Percentiles rank a stretch among this genome's conserved stretches.
Conservation (phyloP, 2,329 filamentous ascomycete species). For the Cladosporium velox region DNA sequence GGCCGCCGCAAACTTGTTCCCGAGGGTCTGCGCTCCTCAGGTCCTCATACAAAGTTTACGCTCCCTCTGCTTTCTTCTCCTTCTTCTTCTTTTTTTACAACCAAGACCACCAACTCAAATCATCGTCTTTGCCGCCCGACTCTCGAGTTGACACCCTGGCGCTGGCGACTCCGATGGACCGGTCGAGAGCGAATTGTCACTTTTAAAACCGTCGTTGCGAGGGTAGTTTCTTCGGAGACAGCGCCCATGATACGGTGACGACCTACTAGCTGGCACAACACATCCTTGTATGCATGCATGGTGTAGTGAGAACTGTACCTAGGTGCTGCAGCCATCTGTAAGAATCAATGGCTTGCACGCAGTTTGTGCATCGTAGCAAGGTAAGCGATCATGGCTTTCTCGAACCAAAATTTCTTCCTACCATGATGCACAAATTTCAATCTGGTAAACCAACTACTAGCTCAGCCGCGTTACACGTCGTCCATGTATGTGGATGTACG, state of each 20-base stretch:
- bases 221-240: constrained; percentile 55
- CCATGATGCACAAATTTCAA: constrained; percentile 35
- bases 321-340: not conserved
- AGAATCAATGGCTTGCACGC: not conserved
- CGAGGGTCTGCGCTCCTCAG: constrained; percentile 24
- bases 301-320: constrained; percentile 9
- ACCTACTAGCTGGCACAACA: constrained; percentile 65
- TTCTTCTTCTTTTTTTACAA: constrained; percentile 27
- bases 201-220: constrained; percentile 85
- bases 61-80: not conserved
- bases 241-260: constrained; percentile 68
- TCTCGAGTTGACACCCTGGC: constrained; percentile 48
- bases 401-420: constrained; percentile 6
- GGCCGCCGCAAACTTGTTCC: constrained; percentile 25
- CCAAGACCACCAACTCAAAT: constrained; percentile 74
- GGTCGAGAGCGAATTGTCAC: constrained; percentile 68
- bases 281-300: not conserved
- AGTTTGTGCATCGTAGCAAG: constrained; percentile 6
- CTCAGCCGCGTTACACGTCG: constrained; percentile 48
- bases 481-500: constrained; percentile 34
- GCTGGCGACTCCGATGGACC: constrained; percentile 71
- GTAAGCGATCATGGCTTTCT: constrained; percentile 14
- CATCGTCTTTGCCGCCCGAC: constrained; percentile 61
- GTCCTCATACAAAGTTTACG: constrained; percentile 33
- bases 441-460: constrained; percentile 53